Evolutionary conservation across 306 rosid species (phyloP).

Genomic region (Prunus mira): DNA sequence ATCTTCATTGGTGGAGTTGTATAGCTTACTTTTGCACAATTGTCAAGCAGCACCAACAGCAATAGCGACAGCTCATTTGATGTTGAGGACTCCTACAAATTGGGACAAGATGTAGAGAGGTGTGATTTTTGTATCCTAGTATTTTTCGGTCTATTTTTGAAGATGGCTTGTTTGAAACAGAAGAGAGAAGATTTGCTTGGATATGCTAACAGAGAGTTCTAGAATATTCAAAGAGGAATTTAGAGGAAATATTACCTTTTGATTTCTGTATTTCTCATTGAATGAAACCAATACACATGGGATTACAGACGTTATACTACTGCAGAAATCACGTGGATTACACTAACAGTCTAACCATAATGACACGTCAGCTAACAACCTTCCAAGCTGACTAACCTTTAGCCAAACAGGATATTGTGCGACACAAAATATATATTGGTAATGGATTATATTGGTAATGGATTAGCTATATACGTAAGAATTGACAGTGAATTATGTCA

Average conservation of each 20-base stretch:
- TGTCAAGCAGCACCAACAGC: slow-evolving; percentile 42
- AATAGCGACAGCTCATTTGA: slow-evolving; percentile 25
- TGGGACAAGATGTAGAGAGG: slow-evolving; percentile 64
- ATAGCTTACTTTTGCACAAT: slow-evolving; percentile 23
- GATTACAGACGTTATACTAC: too few species aligned
- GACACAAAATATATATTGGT: neutral
- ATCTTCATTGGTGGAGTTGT: neutral
- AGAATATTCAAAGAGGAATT: too few species aligned
- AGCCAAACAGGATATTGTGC: neutral
- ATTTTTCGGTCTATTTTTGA: neutral
- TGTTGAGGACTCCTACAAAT: slow-evolving; percentile 54
- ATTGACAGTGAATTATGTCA: neutral
- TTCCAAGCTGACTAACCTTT: too few species aligned
- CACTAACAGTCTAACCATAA: too few species aligned
- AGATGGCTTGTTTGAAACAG: neutral
- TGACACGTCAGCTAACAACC: too few species aligned
- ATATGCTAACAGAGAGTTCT: neutral
- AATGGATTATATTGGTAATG: neutral
- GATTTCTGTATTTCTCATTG: too few species aligned
- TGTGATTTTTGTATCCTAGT: slow-evolving; percentile 18
- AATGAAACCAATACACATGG: too few species aligned
- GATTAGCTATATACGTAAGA: neutral
- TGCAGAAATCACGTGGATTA: too few species aligned
- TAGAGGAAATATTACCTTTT: too few species aligned
- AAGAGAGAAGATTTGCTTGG: neutral